Conservation (phyloP, 2,329 filamentous ascomycete species). For the Xylariaceae sp. region DNA sequence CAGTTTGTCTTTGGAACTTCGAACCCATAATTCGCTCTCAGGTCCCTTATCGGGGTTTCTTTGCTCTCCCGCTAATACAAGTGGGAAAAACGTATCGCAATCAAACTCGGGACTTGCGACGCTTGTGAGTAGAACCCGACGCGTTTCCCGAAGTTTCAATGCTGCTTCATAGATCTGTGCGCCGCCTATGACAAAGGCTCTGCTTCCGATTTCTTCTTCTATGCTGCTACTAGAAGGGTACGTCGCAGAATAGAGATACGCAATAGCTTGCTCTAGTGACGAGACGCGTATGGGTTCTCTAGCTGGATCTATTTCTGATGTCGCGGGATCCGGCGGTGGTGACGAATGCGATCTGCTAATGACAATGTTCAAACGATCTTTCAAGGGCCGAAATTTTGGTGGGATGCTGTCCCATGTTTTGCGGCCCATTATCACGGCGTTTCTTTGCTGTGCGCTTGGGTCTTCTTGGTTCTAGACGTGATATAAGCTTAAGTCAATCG, state of each 20-base stretch:
- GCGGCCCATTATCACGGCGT: slow-evolving; percentile 93
- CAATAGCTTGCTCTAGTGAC: slow-evolving; percentile 57
- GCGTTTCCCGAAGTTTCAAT: slow-evolving; percentile 54
- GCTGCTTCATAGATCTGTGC: slow-evolving; percentile 77
- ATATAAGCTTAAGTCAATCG: too few species aligned
- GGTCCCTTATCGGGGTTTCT: slow-evolving; percentile 13
- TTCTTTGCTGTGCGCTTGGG: slow-evolving; percentile 39
- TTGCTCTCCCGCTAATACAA: slow-evolving; percentile 45
- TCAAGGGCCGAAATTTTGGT: slow-evolving; percentile 70
- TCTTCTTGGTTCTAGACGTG: slow-evolving; percentile 22
- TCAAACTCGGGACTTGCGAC: slow-evolving; percentile 67
- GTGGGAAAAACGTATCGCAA: slow-evolving; percentile 71
- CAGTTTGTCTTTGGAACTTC: slow-evolving; percentile 48
- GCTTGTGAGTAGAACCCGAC: slow-evolving; percentile 65
- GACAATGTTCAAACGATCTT: slow-evolving; percentile 76
- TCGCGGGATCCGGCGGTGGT: slow-evolving; percentile 10
- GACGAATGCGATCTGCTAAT: slow-evolving; percentile 55
- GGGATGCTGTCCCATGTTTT: slow-evolving; percentile 96
- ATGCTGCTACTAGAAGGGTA: too few species aligned
- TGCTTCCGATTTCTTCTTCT: slow-evolving; percentile 38
- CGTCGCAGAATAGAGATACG: slow-evolving; percentile 38
- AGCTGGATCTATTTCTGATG: too few species aligned
- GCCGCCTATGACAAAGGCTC: slow-evolving; percentile 85
- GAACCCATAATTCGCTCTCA: slow-evolving; percentile 52
- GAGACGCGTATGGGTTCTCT: slow-evolving; percentile 53